Evolutionary conservation across 2,329 filamentous ascomycete species (phyloP).

Genomic region (Pseudogymnoascus sp.): DNA sequence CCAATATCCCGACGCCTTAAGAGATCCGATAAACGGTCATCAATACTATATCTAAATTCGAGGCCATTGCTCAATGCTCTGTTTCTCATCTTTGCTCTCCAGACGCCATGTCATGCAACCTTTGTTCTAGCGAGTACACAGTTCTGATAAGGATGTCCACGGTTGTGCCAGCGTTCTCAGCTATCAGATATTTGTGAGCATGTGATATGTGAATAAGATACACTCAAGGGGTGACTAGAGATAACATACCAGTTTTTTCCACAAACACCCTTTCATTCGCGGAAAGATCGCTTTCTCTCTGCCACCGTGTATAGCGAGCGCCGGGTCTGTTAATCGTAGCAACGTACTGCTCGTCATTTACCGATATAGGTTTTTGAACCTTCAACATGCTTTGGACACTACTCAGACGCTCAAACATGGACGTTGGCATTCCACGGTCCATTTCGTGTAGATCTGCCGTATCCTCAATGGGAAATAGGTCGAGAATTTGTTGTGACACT

Average conservation of each 20-base stretch:
- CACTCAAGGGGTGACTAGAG: constrained; percentile 7
- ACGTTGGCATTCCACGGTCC: constrained; percentile 20
- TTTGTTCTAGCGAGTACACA: constrained; percentile 24
- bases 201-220: neutral
- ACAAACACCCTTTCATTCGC: constrained; percentile 35
- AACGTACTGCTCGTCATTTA: constrained; percentile 14
- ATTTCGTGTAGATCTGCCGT: constrained; percentile 14
- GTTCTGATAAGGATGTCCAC: constrained; percentile 20
- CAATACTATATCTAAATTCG: neutral
- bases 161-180: constrained; percentile 20
- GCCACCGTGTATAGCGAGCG: constrained; percentile 30
- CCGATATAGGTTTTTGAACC: constrained; percentile 21
- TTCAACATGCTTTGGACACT: constrained; percentile 20
- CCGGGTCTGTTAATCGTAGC: constrained; percentile 25
- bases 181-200: constrained; percentile 14
- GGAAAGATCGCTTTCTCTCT: constrained; percentile 35
- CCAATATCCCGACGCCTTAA: neutral
- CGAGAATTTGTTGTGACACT: constrained; percentile 28
- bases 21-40: neutral
- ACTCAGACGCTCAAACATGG: constrained; percentile 17
- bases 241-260: constrained; percentile 32
- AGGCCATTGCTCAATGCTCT: neutral
- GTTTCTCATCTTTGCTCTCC: neutral
- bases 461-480: constrained; percentile 28
- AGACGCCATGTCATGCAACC: constrained; percentile 16